Percentiles rank a stretch among this genome's conserved stretches.
phyloP scores from a whole-genome alignment of 495 filamentous ascomycete species.

The Gamarada debralockiae region DNA sequence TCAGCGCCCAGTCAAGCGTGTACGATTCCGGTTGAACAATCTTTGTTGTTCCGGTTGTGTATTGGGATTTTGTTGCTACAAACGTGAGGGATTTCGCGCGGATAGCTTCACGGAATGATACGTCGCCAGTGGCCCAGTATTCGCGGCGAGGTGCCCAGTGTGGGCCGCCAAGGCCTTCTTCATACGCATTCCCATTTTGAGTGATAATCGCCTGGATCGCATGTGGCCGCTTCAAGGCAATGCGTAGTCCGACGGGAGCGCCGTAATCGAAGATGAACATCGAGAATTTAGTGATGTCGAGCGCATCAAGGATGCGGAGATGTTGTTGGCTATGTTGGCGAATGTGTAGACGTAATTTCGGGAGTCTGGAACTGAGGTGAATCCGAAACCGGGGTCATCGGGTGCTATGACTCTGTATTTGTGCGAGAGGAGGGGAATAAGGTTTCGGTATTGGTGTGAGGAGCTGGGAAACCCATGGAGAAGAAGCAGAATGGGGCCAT shows the following conservation, averaged over 20 bases:
- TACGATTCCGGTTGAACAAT: background rate
- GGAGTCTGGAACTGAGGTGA: slow-evolving; percentile 46
- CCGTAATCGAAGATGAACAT: slow-evolving; percentile 69
- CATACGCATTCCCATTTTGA: slow-evolving; percentile 65
- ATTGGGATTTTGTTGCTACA: slow-evolving; percentile 47
- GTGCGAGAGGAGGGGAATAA: slow-evolving; percentile 53
- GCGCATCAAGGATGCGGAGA: slow-evolving; percentile 36
- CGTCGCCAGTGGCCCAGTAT: slow-evolving; percentile 44
- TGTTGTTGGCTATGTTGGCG: slow-evolving; percentile 36
- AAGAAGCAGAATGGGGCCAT: slow-evolving; percentile 49
- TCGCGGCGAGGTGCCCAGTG: slow-evolving; percentile 56
- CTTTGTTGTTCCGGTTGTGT: too few species aligned
- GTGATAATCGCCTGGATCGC: slow-evolving; percentile 50
- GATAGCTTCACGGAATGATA: slow-evolving; percentile 35
- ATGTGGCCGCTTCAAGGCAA: slow-evolving; percentile 45
- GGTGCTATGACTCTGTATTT: slow-evolving; percentile 55
- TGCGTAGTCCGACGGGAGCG: slow-evolving; percentile 50
- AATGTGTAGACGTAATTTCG: slow-evolving; percentile 48
- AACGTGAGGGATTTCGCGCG: slow-evolving; percentile 35
- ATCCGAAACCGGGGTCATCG: slow-evolving; percentile 60
- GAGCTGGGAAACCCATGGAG: slow-evolving; percentile 63
- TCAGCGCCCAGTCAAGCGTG: background rate
- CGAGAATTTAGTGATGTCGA: slow-evolving; percentile 43
- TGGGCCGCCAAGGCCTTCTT: slow-evolving; percentile 46
- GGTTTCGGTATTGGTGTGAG: slow-evolving; percentile 56